These are phyloP conservation scores for Termitomyces sp. DNA, from an alignment of 768 basidiomycete species.

Conservation along the genomic window DNA sequence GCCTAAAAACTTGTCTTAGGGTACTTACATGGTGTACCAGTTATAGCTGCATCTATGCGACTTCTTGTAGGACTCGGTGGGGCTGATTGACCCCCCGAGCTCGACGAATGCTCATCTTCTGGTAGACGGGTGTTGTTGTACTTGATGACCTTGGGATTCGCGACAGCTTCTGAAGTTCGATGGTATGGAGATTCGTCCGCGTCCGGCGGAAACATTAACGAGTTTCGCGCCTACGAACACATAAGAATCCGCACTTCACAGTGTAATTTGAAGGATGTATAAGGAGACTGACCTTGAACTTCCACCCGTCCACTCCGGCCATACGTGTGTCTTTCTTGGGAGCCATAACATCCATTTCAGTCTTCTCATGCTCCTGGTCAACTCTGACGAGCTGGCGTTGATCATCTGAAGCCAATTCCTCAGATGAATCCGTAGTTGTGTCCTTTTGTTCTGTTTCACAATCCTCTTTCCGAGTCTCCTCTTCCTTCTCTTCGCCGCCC, in stretches of 20 bases:
- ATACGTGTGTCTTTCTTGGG: conserved; percentile 69
- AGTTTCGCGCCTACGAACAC: conserved; percentile 77
- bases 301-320: conserved; percentile 79
- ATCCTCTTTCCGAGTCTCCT: conserved; percentile 11
- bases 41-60: conserved; percentile 88
- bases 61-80: conserved; percentile 91
- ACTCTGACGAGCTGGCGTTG: conserved; percentile 21
- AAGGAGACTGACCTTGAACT: conserved; percentile 61
- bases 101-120: conserved; percentile 59
- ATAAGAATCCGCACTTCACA: not conserved
- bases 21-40: conserved; percentile 82
- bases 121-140: conserved; percentile 81
- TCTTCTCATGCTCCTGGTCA: conserved; percentile 28
- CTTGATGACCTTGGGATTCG: conserved; percentile 62
- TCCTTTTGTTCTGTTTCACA: conserved; percentile 20
- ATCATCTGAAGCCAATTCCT: conserved; percentile 14
- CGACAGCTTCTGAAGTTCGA: conserved; percentile 29
- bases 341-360: conserved; percentile 72
- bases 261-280: not conserved
- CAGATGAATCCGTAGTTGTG: conserved; percentile 22
- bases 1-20: not conserved
- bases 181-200: conserved; percentile 83
- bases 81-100: conserved; percentile 44
- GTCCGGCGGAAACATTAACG: conserved; percentile 94
- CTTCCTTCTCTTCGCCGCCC: conserved; percentile 26